Conservation (phyloP, 768 basidiomycete species). For the Leccinum arenicola region DNA sequence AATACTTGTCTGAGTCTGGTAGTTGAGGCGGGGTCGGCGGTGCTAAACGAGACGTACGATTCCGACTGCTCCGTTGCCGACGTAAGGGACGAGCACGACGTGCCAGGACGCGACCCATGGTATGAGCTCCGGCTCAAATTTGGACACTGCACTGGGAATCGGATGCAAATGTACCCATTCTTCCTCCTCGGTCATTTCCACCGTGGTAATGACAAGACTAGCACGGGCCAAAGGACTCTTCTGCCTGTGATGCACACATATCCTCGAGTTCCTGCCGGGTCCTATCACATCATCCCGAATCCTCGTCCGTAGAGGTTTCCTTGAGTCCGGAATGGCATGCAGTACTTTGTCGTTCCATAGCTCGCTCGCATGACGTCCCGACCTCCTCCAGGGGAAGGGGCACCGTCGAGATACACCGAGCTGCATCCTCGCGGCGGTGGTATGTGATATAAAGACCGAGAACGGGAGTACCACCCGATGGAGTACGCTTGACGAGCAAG, state of each 20-base stretch:
- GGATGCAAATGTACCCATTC: background rate
- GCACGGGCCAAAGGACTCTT: conserved; percentile 7
- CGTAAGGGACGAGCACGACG: conserved; percentile 20
- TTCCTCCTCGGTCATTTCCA: conserved; percentile 9
- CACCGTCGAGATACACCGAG: conserved; percentile 85
- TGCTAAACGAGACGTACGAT: conserved; percentile 24
- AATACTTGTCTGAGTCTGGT: background rate
- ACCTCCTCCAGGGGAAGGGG: conserved; percentile 84
- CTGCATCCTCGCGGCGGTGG: conserved; percentile 90
- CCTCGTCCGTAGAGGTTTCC: conserved; percentile 19
- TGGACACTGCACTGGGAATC: background rate
- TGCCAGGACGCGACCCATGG: conserved; percentile 15
- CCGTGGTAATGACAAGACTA: background rate
- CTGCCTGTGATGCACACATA: conserved; percentile 4
- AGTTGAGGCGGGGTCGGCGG: conserved; percentile 14
- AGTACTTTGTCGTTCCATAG: conserved; percentile 96
- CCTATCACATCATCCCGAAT: conserved; percentile 2
- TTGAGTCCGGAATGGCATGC: conserved; percentile 74
- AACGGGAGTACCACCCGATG: conserved; percentile 68
- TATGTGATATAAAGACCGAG: conserved; percentile 98
- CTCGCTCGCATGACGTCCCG: conserved; percentile 90
- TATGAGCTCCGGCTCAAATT: background rate
- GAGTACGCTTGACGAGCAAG: conserved; percentile 84
- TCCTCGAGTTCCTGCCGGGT: background rate
- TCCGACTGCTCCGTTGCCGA: conserved; percentile 19